Percentiles rank a stretch among this genome's conserved stretches.
phyloP scores from a whole-genome alignment of 768 basidiomycete species.

The Macrolepiota fuliginosa region DNA sequence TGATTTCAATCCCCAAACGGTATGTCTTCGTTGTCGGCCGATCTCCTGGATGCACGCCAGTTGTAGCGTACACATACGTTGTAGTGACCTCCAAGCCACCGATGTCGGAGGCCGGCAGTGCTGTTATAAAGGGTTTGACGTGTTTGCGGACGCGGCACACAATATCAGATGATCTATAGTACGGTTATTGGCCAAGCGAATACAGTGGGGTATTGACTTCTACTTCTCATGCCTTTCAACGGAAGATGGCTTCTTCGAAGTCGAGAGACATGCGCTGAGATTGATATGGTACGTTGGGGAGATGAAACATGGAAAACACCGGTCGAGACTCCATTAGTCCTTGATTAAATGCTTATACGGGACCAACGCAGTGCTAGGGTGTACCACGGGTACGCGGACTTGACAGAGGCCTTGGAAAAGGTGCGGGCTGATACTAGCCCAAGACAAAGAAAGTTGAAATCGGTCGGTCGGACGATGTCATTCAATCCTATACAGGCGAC shows the following conservation, averaged over 20 bases:
- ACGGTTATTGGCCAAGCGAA: neutral
- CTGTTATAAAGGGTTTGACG: neutral
- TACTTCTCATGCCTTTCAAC: slow-evolving; percentile 9
- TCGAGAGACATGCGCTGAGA: neutral
- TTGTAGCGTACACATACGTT: neutral
- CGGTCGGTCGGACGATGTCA: no score
- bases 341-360: neutral
- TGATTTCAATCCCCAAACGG: slow-evolving; percentile 3
- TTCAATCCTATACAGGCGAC: neutral
- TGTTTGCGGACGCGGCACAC: neutral
- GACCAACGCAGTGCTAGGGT: neutral
- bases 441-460: no score
- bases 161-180: slow-evolving; percentile 3
- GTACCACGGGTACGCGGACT: no score
- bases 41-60: neutral
- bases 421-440: no score
- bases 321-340: neutral
- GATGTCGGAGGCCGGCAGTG: neutral
- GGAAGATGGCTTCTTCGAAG: neutral
- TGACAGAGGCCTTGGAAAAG: no score
- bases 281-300: neutral
- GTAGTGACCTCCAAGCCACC: neutral
- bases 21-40: neutral
- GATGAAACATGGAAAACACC: neutral
- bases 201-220: neutral